Conservation (phyloP, 2,329 filamentous ascomycete species). For the Talaromyces sp. region DNA sequence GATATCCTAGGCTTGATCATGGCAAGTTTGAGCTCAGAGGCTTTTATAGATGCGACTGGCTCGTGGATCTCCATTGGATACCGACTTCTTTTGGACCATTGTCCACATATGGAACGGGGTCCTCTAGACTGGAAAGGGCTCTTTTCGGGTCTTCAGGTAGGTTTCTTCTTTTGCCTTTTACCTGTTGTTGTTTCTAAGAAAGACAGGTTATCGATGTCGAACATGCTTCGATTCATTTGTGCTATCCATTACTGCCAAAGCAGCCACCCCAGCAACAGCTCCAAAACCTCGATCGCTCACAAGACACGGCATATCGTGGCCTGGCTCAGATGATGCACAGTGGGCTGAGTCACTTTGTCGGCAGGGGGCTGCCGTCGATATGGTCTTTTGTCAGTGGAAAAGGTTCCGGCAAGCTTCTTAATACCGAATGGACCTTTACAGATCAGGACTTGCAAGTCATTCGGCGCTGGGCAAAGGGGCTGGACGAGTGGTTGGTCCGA, state of each 20-base stretch:
- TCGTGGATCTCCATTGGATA: conserved; percentile 27
- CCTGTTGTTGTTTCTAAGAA: conserved; percentile 5
- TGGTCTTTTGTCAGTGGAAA: conserved; percentile 23
- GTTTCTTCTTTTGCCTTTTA: not conserved
- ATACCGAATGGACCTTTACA: conserved; percentile 19
- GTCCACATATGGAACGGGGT: conserved; percentile 12
- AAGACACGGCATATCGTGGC: conserved; percentile 22
- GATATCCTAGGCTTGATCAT: conserved; percentile 25
- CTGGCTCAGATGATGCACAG: conserved; percentile 27
- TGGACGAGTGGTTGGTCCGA: conserved; percentile 25
- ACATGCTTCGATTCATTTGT: conserved; percentile 28
- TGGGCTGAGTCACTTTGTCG: conserved; percentile 25
- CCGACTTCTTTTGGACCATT: conserved; percentile 23
- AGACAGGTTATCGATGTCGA: conserved; percentile 23
- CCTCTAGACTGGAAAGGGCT: conserved; percentile 20
- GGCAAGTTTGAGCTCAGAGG: conserved; percentile 26
- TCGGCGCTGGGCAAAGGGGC: conserved; percentile 21
- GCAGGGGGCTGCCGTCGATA: conserved; percentile 23
- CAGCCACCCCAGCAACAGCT: conserved; percentile 19
- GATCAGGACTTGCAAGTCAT: conserved; percentile 23
- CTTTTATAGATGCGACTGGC: conserved; percentile 21
- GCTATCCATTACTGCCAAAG: conserved; percentile 22
- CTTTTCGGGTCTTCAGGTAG: conserved; percentile 24
- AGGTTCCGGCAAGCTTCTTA: conserved; percentile 9
- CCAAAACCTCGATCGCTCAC: conserved; percentile 16